Base-by-base conservation (phyloP, 2,329 filamentous ascomycete species). In the Claviceps sp. region DNA sequence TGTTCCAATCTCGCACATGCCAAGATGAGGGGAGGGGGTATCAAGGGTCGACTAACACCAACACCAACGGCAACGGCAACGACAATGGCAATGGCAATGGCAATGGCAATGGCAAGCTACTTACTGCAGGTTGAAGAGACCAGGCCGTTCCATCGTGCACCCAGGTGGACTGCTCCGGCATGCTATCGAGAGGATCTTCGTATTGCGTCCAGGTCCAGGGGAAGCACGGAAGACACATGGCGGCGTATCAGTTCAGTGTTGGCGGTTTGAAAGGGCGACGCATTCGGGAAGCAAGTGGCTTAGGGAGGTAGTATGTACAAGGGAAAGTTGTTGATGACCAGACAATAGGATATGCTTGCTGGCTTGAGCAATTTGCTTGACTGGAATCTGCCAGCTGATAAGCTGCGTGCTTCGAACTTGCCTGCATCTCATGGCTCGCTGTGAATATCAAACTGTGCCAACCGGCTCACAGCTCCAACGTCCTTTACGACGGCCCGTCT, bases 211-310 rank as follows among this genome's bases (percentile, higher is more conserved):
- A 75, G 54, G 61, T 75, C 73, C 61, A 72, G 0, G 74, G 70
- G 63, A 76, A 78, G 59, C 73, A 77, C 5, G 72, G 70, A n/a
- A 77, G 66, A 58, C 76, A 80, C 76, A 79, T 79, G 47, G n/a
- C 40, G 50, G 20, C 18, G 37, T 50, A 9, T n/a, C 30, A 38
- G 16, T 13, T 9, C 9, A 42, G 42, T 40, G 16, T 11, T 8
- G 37, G 30, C 30, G 3, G 30, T 30, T 11, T 8, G 30, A 30
- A 8, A 8, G 26, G 8, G 30, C 30, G 9, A 30, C 8, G 30
- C 30, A 11, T 34, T 34, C 30, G 30, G 9, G 30, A 34, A 34
- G 30, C 30, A 34, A 11, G 30, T 34, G 30, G 30, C 38, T 40
- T n/a, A 9, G 7, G n/a, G 40, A 41, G 16, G n/a, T 2, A 44